Evolutionary conservation across 2,329 filamentous ascomycete species (phyloP).

Genomic region (Exophiala calicioides): DNA sequence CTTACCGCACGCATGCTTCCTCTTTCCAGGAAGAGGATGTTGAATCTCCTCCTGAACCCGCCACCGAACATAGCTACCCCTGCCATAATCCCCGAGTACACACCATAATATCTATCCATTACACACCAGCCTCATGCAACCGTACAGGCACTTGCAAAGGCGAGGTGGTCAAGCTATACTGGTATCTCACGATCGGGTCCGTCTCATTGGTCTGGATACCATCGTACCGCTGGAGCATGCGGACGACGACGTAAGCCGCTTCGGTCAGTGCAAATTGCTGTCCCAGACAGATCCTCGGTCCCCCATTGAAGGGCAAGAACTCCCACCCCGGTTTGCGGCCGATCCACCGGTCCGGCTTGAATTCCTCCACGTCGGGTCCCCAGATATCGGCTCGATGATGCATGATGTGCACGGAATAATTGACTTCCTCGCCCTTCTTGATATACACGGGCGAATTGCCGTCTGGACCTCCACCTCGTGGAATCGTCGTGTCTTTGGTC

Average conservation of each 20-base stretch:
- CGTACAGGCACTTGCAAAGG: too few relatives aligned
- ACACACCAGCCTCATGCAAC: too few relatives aligned
- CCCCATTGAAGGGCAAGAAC: conserved; percentile 35
- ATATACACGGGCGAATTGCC: conserved; percentile 50
- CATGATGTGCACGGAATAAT: conserved; percentile 70
- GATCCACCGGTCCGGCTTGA: conserved; percentile 69
- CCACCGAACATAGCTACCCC: too few relatives aligned
- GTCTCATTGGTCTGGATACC: too few relatives aligned
- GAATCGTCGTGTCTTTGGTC: conserved; percentile 51
- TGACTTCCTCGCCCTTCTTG: conserved; percentile 57
- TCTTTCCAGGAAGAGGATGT: too few relatives aligned
- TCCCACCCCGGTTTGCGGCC: conserved; percentile 70
- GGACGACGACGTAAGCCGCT: conserved; percentile 30
- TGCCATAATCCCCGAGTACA: too few relatives aligned
- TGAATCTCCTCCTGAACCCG: too few relatives aligned
- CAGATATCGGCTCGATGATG: conserved; percentile 63
- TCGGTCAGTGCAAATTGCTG: conserved; percentile 34
- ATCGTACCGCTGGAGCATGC: conserved; percentile 31
- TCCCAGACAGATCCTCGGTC: conserved; percentile 34
- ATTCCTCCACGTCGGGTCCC: conserved; percentile 53
- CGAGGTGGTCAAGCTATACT: too few relatives aligned
- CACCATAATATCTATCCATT: too few relatives aligned
- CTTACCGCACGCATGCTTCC: too few relatives aligned
- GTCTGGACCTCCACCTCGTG: conserved; percentile 50
- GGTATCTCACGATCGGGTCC: too few relatives aligned